Conservation (phyloP, 1,284 basidiomycete species). For the Cryptococcus maquisensis region DNA sequence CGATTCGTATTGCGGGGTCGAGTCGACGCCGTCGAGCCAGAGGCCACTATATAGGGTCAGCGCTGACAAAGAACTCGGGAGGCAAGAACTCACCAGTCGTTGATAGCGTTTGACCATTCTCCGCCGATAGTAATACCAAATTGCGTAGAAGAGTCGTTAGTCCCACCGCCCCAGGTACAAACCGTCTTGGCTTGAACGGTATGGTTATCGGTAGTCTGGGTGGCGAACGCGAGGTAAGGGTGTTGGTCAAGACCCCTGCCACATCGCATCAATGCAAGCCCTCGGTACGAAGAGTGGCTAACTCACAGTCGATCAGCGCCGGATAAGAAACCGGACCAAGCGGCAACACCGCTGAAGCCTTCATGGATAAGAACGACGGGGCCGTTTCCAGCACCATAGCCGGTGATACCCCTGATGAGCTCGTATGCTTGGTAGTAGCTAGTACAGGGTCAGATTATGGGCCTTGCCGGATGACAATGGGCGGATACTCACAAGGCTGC, state of each 20-base stretch:
- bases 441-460: not conserved
- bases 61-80: too few relatives aligned
- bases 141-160: conserved; percentile 55
- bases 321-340: conserved; percentile 66
- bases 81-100: conserved; percentile 49
- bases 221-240: conserved; percentile 41
- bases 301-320: conserved; percentile 63
- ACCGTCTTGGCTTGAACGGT: conserved; percentile 15
- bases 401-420: conserved; percentile 69
- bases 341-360: conserved; percentile 62
- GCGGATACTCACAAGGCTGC: conserved; percentile 33
- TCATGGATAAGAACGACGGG: conserved; percentile 74
- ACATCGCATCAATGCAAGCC: not conserved
- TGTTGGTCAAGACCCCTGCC: conserved; percentile 40
- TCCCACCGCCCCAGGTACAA: conserved; percentile 49
- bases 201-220: conserved; percentile 35
- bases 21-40: conserved; percentile 57
- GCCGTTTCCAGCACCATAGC: conserved; percentile 72
- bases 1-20: conserved; percentile 17
- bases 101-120: conserved; percentile 56
- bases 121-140: conserved; percentile 78
- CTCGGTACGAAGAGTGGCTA: not conserved
- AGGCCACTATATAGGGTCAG: conserved; percentile 49
- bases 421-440: conserved; percentile 69
- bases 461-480: not conserved